Evolutionary conservation across 2,329 filamentous ascomycete genomes (phyloP).

Genomic region (Pestalotiopsis sp.): DNA sequence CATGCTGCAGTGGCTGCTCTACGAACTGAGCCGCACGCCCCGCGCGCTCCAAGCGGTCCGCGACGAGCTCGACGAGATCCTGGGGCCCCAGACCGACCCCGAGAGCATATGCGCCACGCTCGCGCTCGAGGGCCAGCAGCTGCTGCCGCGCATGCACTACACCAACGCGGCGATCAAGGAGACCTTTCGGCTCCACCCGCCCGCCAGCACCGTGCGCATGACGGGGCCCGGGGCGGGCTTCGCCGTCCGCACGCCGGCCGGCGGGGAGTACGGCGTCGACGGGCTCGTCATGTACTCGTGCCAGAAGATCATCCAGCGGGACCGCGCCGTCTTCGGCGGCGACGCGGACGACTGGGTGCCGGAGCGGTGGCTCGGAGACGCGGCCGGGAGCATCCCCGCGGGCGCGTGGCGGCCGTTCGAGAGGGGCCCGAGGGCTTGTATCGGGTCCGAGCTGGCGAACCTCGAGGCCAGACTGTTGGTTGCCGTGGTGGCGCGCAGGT

Average conservation of each 20-base stretch:
- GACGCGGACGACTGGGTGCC: slow-evolving; percentile 21
- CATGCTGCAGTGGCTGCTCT: slow-evolving; percentile 14
- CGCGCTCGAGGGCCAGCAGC: neutral
- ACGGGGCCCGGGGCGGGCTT: slow-evolving; percentile 16
- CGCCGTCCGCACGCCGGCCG: slow-evolving; percentile 17
- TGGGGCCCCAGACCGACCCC: slow-evolving; percentile 12
- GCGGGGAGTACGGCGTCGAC: slow-evolving; percentile 20
- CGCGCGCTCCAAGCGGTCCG: slow-evolving; percentile 13
- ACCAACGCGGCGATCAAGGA: slow-evolving; percentile 19
- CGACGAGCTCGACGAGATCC: slow-evolving; percentile 17
- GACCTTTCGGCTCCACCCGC: slow-evolving; percentile 17
- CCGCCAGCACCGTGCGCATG: slow-evolving; percentile 14
- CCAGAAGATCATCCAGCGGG: slow-evolving; percentile 16
- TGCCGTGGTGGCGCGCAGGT: slow-evolving; percentile 12
- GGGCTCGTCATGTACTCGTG: slow-evolving; percentile 19
- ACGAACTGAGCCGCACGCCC: slow-evolving; percentile 16
- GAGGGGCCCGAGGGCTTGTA: slow-evolving; percentile 49
- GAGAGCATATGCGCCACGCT: slow-evolving; percentile 12
- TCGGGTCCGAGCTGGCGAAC: slow-evolving; percentile 52
- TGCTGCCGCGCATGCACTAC: slow-evolving; percentile 17
- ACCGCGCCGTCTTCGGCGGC: slow-evolving; percentile 16
- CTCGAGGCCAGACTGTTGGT: slow-evolving; percentile 18
- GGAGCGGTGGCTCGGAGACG: slow-evolving; percentile 22
- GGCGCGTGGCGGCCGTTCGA: slow-evolving; percentile 37
- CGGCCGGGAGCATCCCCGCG: neutral